Evolutionary conservation across 169 alveolate genomes (phyloP), one percentile per base, ranked within the genome.

Genomic region (Theileria parva): DNA sequence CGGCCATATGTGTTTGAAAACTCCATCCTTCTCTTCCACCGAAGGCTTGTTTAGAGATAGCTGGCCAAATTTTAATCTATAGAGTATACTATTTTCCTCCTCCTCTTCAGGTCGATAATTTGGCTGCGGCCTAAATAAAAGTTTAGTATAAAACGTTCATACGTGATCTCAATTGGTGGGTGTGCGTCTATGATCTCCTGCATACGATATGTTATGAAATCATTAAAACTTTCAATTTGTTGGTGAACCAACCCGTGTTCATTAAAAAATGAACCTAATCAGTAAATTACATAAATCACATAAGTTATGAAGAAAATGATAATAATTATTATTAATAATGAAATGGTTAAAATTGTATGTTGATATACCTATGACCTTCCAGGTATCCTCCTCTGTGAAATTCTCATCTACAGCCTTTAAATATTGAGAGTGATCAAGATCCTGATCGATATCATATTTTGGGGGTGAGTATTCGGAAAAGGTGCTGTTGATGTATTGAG

Each of bases 201-300:
- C 91, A 98, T 89, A 80, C 96, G 96, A 92, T 92, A 95, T 65
- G 92, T 95, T 17, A 97, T 92, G 79, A 97, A 98, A 78, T 98
- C 98, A 85, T 98, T 95, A 89, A 95, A 98, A 44, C 99, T 95
- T 65, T 97, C 98, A 23, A 97, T 91, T 92, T 97, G 98, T 85
- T 98, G 99, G 34, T 96, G 94, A 15, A 97, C 99, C 37, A 98
- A 87, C 25, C 99, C 99, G 37, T 91, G 95, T 51, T 91, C 86
- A n/a, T 85, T 89, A 83, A 91, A 91, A 80, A 91, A 91, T 0
- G 95, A 87, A 1, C 95, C 95, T 85, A 64, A 53, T 28, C 0
- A 66, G 15, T 37, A 19, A 50, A 44, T 19, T 53, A 0, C 17
- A 53, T 53, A 3, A 48, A 6, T 17, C 12, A 67, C 0, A 28